Base-by-base conservation (phyloP, 768 basidiomycete genomes). In the Trametes cingulata region DNA sequence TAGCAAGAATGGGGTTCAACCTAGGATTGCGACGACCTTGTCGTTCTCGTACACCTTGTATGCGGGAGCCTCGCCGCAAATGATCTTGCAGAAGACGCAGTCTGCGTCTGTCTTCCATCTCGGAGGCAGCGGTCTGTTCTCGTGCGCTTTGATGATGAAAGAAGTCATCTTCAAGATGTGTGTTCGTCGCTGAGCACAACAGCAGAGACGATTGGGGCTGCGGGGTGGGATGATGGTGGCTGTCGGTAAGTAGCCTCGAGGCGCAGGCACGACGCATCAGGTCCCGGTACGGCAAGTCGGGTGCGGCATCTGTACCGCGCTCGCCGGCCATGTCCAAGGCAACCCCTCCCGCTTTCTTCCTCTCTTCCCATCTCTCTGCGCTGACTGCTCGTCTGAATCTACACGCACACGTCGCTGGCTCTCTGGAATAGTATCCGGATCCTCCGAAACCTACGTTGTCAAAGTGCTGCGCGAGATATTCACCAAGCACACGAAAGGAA, bases 81-180 rank as follows among this genome's bases (percentile, higher is more conserved):
- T 75, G 56, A 91, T 88, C 40, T 79, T 78, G 69, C 89, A 91
- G 72, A 90, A 90, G 6, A 80, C 68, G 66, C 88, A 91, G 24
- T 77, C 73, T 4, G 76, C 62, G 58, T 82, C 76, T 15, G 74
- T 70, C 20, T 68, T 72, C 87, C 85, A 87, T n/a, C 77, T 72
- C n/a, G 71, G 59, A 17, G 80, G 76, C 37, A 76, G 59, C 14
- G 73, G 68, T 9, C 86, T 81, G 56, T 74, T 69, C 39, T 80
- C 75, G 66, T 88, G 87, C 20, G 81, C 77, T 56, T 85, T 77
- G 69, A 90, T 88, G 19, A 90, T 83, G 75, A 87, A 88, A 35
- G 87, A 88, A 58, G 88, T 90, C 88, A 90, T 89, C 29, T 33
- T 33, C 29, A 10, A 4, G 29, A 33, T 33, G 29, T 33, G 4